Evolutionary conservation across 164 flowering plant genomes (phyloP), one percentile per base, ranked within the genome.

Genomic region (Brasenia schreberi): DNA sequence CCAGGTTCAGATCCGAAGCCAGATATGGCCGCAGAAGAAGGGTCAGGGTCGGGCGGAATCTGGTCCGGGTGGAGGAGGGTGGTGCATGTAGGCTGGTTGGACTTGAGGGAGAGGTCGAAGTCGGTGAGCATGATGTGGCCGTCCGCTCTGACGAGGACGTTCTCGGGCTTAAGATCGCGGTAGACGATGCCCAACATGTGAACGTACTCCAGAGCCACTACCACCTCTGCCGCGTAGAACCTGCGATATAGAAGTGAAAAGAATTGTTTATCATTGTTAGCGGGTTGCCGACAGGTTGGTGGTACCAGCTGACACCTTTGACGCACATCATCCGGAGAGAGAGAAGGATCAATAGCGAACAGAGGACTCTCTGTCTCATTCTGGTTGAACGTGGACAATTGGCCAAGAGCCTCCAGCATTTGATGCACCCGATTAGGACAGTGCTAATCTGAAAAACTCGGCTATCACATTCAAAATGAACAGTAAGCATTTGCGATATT

Each of bases 81-180:
- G 18, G 84, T 81, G 49, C 89, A 72, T 0, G 81, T 68, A 0
- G 86, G 77, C 61, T 61, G 58, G 33, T 86, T 85, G 61, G 84
- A 78, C 70, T 80, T 87, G n/a, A 90, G 69, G 0, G 97, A 90
- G 61, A 90, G 87, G 67, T 92, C 98, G 64, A 92, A 92, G 73
- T 90, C 97, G 0, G 97, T 87, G 18, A 90, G 81, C 95, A 88
- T 88, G 5, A 90, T 90, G 77, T 90, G 98, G 18, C 98, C 98
- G 66, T 92, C 98, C 0, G 81, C 72, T 66, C 93, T 74, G 0
- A 92, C 82, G 0, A 92, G 81, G 14, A 92, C 87, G 70, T 92
- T 92, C 66, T 92, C 98, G 2, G 98, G 98, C 72, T 92, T 92
- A 0, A 92, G 81, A 65, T 92, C 98, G 4, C 98, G 83, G 82